Conservation (phyloP, 2,329 filamentous ascomycete genomes). For the Epichloe baconii region DNA sequence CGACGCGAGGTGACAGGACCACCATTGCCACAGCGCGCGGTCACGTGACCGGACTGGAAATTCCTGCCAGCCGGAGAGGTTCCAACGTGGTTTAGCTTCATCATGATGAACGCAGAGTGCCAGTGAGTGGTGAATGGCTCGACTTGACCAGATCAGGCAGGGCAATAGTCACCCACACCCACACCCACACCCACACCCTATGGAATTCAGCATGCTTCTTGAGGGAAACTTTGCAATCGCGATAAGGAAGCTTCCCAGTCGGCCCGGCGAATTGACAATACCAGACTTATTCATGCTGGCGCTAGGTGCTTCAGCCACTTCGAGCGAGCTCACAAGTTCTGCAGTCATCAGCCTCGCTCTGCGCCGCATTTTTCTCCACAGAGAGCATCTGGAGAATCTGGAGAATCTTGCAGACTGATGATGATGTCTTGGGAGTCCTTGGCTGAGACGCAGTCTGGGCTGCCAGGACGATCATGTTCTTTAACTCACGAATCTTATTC, state of each 20-base stretch:
- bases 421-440: neutral
- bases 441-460: neutral
- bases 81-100: neutral
- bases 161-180: too few species aligned
- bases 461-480: neutral
- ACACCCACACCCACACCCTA: too few species aligned
- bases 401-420: neutral
- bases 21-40: neutral
- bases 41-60: neutral
- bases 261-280: neutral
- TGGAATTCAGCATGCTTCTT: neutral
- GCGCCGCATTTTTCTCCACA: neutral
- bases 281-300: neutral
- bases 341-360: neutral
- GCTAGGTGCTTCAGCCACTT: neutral
- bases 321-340: neutral
- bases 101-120: neutral
- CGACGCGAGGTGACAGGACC: neutral
- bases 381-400: neutral
- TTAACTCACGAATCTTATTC: neutral
- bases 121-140: neutral
- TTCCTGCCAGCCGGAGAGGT: neutral
- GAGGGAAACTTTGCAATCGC: neutral
- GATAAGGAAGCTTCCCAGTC: neutral
- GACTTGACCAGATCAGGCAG: too few species aligned